Evolutionary conservation across 257 asterid genomes (phyloP).

Genomic region (Fraxinus anomala): DNA sequence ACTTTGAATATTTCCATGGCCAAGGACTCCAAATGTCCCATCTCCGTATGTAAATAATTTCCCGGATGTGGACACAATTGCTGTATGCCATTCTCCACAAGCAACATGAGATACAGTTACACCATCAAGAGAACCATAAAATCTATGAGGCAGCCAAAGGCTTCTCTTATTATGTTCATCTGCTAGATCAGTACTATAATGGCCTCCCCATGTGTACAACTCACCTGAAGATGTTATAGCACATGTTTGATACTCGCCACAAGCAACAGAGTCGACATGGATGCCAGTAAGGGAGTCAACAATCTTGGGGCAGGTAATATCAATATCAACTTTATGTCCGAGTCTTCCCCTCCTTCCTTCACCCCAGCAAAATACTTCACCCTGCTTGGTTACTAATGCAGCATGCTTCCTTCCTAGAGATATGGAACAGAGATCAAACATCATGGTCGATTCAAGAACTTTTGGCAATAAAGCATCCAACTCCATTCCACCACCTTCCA

Average conservation of each 20-base stretch:
- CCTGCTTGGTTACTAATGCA: conserved; percentile 47
- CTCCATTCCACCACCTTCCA: conserved; percentile 33
- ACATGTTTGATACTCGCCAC: conserved; percentile 50
- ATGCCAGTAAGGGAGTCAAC: conserved; percentile 39
- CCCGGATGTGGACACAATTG: conserved; percentile 45
- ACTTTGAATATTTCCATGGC: conserved; percentile 45
- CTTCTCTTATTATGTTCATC: conserved; percentile 30
- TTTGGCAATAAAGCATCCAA: conserved; percentile 50
- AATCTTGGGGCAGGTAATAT: conserved; percentile 34
- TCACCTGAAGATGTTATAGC: conserved; percentile 46
- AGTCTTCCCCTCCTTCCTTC: conserved; percentile 53
- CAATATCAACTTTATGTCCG: conserved; percentile 46
- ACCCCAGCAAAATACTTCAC: conserved; percentile 55
- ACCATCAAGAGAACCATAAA: conserved; percentile 39
- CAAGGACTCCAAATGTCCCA: conserved; percentile 59
- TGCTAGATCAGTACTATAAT: conserved; percentile 26
- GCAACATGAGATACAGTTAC: conserved; percentile 39
- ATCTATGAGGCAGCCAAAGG: conserved; percentile 46
- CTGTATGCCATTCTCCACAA: conserved; percentile 59
- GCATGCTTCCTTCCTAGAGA: conserved; percentile 47
- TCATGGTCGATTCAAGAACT: conserved; percentile 45
- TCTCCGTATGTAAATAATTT: conserved; percentile 47
- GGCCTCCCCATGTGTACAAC: conserved; percentile 49
- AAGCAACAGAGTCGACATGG: conserved; percentile 35
- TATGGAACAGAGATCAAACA: conserved; percentile 44